These are phyloP conservation scores for Stagonosporopsis vannaccii DNA, from an alignment of 2,329 filamentous ascomycete genomes.

Conservation along the genomic window DNA sequence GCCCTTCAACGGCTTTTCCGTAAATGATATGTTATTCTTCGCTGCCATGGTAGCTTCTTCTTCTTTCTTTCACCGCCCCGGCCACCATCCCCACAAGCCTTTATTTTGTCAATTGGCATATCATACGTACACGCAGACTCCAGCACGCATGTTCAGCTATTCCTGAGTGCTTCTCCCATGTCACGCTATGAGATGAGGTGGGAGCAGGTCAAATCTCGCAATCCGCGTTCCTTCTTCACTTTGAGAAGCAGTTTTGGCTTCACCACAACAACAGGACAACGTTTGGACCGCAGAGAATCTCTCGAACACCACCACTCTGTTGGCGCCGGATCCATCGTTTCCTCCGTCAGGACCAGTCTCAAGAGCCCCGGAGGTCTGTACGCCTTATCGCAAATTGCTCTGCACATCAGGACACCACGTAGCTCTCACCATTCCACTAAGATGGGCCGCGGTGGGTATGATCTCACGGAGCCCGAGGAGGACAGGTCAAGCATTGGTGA, in stretches of 20 bases:
- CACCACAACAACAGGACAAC: constrained; percentile 1
- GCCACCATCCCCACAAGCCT: background rate
- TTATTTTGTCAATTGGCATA: no score
- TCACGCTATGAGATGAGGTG: background rate
- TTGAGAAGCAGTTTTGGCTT: background rate
- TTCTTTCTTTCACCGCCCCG: background rate
- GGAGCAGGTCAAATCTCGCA: background rate
- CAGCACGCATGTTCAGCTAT: background rate
- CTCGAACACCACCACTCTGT: no score
- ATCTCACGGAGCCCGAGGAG: constrained; percentile 14
- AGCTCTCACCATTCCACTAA: background rate
- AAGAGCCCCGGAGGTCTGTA: background rate
- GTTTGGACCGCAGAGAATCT: background rate
- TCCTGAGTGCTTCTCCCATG: background rate
- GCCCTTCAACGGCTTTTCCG: background rate
- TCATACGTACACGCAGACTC: background rate
- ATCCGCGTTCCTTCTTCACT: background rate
- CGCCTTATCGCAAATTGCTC: background rate
- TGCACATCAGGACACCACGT: background rate
- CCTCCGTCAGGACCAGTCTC: no score
- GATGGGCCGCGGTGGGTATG: constrained; percentile 34
- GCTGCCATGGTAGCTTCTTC: background rate
- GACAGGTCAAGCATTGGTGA: constrained; percentile 12
- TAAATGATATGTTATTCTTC: background rate
- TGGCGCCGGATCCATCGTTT: no score